Percentiles rank a stretch among this genome's conserved stretches.
These are phyloP conservation scores for Sophora flavescens DNA, from an alignment of 306 rosid species.

Conservation along the genomic window DNA sequence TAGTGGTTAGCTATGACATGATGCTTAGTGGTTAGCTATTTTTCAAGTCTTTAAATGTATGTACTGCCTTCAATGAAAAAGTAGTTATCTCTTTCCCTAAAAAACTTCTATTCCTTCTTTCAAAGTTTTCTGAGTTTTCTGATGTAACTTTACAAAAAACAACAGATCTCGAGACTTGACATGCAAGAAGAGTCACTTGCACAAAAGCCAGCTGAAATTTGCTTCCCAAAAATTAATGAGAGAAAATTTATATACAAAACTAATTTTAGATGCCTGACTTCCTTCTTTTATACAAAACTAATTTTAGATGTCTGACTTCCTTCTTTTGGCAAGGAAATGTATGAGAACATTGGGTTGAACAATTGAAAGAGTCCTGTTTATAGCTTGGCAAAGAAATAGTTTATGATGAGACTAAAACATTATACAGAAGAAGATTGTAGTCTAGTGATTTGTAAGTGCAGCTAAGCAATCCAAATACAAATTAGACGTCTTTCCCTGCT, in stretches of 20 bases:
- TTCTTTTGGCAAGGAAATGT: neutral
- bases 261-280: neutral
- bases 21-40: no score
- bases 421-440: constrained; percentile 9
- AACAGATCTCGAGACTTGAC: neutral
- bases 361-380: neutral
- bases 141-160: no score
- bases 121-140: no score
- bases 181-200: neutral
- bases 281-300: no score
- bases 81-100: no score
- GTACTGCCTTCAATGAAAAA: no score
- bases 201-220: neutral
- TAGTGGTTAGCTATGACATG: no score
- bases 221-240: neutral
- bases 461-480: constrained; percentile 28
- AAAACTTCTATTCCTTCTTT: no score
- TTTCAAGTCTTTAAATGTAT: no score
- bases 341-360: neutral
- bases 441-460: neutral
- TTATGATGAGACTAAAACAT: neutral
- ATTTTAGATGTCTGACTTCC: neutral
- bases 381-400: neutral
- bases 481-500: constrained; percentile 10
- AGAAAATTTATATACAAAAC: neutral